Base-by-base conservation (phyloP, 192 early-diverging fungal species). In the Backusella macrospora region DNA sequence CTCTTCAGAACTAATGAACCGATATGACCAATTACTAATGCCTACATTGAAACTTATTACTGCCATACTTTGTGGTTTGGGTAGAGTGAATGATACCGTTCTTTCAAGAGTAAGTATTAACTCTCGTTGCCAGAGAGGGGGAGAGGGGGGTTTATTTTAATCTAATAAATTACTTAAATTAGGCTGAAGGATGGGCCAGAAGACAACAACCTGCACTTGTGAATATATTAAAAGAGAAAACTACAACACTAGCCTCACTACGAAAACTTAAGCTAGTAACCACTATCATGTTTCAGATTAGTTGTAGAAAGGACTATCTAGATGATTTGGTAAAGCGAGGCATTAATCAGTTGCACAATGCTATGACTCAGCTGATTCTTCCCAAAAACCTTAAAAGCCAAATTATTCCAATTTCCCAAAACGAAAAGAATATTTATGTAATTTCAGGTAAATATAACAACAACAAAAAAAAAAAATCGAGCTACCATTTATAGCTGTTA, bases 1-100 rank as follows among this genome's bases (percentile, higher is more conserved):
- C 4, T 68, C 67, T 29, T 29, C 21, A 0, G 67, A 68, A 68
- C 29, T 68, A 65, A 43, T 37, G 10, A 62, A 65, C 18, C 62
- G 72, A 3, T 64, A 64, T 26, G 15, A 73, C n/a, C 62, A 65
- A 65, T 65, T 73, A n/a, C 21, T 73, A 29, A 42, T 73, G 21
- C 72, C 72, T 43, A 65, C 72, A 6, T 49, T 73, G 8, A 62
- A 73, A n/a, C 63, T 73, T 6, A 55, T 73, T 44, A 42, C 40
- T 21, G 72, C 55, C n/a, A 62, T 73, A n/a, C 40, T 73, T 38
- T 34, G 23, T 44, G 44, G 43, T 15, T 65, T 65, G 23, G 62
- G 72, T 26, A 21, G 21, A 37, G 43, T 65, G 21, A 73, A 73
- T 38, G 40, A 44, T 29, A 44, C 62, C n/a, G 72, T 73, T 26